Base-by-base conservation (phyloP, 1,139 yeast genomes). In the Protomyces pachydermus region DNA sequence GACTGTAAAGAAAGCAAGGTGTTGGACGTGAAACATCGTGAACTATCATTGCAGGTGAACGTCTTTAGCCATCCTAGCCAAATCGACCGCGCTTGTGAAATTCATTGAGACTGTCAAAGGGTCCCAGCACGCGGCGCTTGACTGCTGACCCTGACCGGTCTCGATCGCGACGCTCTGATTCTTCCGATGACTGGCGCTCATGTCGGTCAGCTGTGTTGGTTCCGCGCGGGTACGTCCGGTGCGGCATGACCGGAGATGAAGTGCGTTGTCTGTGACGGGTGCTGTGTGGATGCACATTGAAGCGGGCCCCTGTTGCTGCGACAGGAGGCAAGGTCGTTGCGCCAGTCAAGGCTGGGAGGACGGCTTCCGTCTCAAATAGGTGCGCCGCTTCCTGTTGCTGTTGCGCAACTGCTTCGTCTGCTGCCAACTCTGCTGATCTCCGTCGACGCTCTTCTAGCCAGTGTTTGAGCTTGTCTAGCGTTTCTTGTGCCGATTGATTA, bases 61-160 rank as follows among this genome's bases (percentile, higher is more conserved):
- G 42, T 18, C 5, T n/a, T 12, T 10, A 42, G 23, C 9, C 0
- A 4, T 2, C 14, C 42, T 42, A 42, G 23, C 56, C 39, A 35
- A 52, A 52, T 23, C 61, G 54, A 14, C 55, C 54, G 14, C 61
- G 54, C 50, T 57, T 57, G 61, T 57, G 61, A 57, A 48, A 38
- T 16, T 57, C 61, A 37, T 38, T 28, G 18, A 56, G 42, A 25
- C 23, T 18, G 32, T 56, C 60, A 23, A 51, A 28, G 3, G 55
- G 48, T 14, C 50, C 50, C 18, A 57, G 18, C 32, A 57, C 61
- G 16, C 61, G 55, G 16, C 61, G 52, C 50, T 57, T 57, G 16
- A 50, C 55, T 3, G 55, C 61, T 14, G 23, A 34, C 18, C 42
- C 42, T 38, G 42, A 38, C n/a, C 42, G 42, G 12, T 18, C 20